Evolutionary conservation across 306 rosid genomes (phyloP).

Genomic region (Mucuna pruriens): DNA sequence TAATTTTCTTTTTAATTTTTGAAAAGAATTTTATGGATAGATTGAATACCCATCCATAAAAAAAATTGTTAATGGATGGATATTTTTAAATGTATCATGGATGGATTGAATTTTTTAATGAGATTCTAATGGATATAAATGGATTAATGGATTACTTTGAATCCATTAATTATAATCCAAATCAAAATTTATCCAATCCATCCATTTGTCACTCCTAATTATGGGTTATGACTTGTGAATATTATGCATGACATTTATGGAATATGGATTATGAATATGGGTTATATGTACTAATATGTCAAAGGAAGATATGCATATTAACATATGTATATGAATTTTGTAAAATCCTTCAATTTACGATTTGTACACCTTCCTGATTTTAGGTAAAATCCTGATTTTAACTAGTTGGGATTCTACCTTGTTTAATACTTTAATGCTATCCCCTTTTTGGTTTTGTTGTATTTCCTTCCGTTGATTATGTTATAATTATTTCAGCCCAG

Average conservation of each 20-base stretch:
- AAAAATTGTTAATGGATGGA: too few species aligned
- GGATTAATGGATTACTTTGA: too few species aligned
- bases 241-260: background rate
- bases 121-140: too few species aligned
- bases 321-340: background rate
- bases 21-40: too few species aligned
- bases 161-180: too few species aligned
- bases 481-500: slow-evolving; percentile 58
- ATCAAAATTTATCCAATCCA: too few species aligned
- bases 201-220: too few species aligned
- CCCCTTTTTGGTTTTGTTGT: background rate
- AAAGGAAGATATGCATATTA: background rate
- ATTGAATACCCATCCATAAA: too few species aligned
- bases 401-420: slow-evolving; percentile 25
- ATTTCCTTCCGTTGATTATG: slow-evolving; percentile 20
- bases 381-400: background rate
- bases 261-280: background rate
- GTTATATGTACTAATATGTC: background rate
- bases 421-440: background rate
- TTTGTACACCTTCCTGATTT: background rate
- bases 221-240: background rate
- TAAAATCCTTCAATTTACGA: background rate
- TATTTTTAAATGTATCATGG: too few species aligned
- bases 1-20: too few species aligned
- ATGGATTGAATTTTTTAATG: too few species aligned